Conservation (phyloP, 768 basidiomycete species). For the Suillus decipiens region DNA sequence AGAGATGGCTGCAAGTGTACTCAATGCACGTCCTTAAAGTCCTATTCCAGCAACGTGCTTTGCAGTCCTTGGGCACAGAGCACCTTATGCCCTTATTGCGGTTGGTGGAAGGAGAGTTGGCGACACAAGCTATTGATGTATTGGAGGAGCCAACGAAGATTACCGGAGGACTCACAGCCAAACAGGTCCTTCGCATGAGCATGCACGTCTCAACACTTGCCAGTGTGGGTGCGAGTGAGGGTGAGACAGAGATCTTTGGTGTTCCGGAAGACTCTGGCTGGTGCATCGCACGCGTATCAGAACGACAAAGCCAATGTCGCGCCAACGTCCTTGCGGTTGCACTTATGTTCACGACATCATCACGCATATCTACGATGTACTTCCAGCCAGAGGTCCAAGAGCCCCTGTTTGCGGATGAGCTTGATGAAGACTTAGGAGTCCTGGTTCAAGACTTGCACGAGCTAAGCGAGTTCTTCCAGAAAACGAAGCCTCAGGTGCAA, state of each 20-base stretch:
- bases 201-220: constrained; percentile 59
- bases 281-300: constrained; percentile 74
- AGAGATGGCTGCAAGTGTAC: constrained; percentile 80
- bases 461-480: too few species aligned
- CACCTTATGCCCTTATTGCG: constrained; percentile 89
- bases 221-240: constrained; percentile 52
- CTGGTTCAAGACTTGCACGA: too few species aligned
- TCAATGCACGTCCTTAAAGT: constrained; percentile 88
- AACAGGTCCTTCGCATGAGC: constrained; percentile 91
- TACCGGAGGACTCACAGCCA: constrained; percentile 73
- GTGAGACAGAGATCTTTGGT: constrained; percentile 77
- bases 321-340: constrained; percentile 84
- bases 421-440: too few species aligned
- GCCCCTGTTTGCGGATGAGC: too few species aligned
- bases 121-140: constrained; percentile 87
- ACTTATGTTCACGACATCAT: constrained; percentile 74
- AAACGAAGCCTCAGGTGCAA: too few species aligned
- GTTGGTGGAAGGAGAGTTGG: constrained; percentile 84
- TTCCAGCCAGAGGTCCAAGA: too few species aligned
- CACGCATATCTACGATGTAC: constrained; percentile 70
- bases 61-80: constrained; percentile 79
- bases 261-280: constrained; percentile 83
- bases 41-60: constrained; percentile 79
- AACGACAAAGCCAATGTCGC: constrained; percentile 62
- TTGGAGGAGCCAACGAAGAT: constrained; percentile 87